These are phyloP conservation scores for Heterococcus sp. DNA, from an alignment of 108 stramenopile species.

Conservation along the genomic window DNA sequence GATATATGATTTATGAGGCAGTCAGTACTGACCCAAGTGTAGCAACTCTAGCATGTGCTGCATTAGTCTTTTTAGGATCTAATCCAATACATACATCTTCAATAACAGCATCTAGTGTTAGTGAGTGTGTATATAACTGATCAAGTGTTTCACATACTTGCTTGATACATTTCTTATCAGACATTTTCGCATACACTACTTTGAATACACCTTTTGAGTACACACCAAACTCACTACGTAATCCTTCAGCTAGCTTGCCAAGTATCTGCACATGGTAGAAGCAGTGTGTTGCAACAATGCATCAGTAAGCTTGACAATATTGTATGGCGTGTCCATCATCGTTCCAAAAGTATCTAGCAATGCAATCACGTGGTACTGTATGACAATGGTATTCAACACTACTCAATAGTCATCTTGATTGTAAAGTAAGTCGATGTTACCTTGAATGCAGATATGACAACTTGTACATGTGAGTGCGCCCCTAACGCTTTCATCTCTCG, in stretches of 20 bases:
- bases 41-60: neutral
- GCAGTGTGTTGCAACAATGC: no score
- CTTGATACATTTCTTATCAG: slow-evolving; percentile 31
- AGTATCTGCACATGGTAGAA: no score
- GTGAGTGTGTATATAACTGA: slow-evolving; percentile 27
- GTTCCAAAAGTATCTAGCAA: no score
- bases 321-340: no score
- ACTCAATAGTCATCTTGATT: no score
- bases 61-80: slow-evolving; percentile 21
- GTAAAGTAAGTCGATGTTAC: no score
- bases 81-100: slow-evolving; percentile 19
- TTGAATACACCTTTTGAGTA: slow-evolving; percentile 17
- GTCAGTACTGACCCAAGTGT: neutral
- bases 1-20: no score
- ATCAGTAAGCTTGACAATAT: no score
- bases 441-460: neutral
- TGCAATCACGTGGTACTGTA: no score
- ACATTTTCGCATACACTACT: slow-evolving; percentile 16
- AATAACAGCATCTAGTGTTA: slow-evolving; percentile 28
- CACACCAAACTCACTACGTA: slow-evolving; percentile 14
- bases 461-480: slow-evolving; percentile 35
- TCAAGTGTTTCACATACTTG: slow-evolving; percentile 32
- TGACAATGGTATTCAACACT: no score
- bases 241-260: slow-evolving; percentile 26
- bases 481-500: slow-evolving; percentile 12